These are phyloP conservation scores for Magnusiomyces ingens DNA, from an alignment of 1,139 yeast species.

Conservation along the genomic window DNA sequence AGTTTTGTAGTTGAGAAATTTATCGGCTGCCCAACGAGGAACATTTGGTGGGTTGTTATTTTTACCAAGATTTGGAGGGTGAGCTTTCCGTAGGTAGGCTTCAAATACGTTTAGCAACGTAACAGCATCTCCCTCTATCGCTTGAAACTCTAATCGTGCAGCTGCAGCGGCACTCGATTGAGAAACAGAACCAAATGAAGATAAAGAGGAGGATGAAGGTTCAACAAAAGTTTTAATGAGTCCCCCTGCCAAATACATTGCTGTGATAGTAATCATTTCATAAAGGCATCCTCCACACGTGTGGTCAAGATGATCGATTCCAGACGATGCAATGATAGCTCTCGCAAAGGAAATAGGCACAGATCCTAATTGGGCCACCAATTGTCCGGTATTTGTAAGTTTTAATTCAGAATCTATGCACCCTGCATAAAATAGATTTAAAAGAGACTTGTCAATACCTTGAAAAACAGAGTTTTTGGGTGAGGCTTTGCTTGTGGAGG, in stretches of 20 bases:
- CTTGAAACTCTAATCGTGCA: conserved; percentile 52
- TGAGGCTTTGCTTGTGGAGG: background rate
- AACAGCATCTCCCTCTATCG: conserved; percentile 85
- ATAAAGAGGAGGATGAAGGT: conserved; percentile 45
- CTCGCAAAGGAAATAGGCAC: conserved; percentile 2
- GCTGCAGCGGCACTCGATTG: conserved; percentile 58
- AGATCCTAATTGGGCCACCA: background rate
- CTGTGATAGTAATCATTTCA: conserved; percentile 72
- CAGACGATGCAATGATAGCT: background rate
- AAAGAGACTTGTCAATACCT: background rate
- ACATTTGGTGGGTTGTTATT: background rate
- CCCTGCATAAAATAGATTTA: conserved; percentile 47
- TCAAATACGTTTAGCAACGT: conserved; percentile 74
- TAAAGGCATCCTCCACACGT: conserved; percentile 48
- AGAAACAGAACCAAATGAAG: conserved; percentile 37
- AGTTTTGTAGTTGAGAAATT: conserved; percentile 67
- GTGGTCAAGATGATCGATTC: background rate
- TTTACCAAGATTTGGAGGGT: background rate
- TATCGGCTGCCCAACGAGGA: conserved; percentile 65
- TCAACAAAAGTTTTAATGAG: conserved; percentile 70
- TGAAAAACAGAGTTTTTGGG: background rate
- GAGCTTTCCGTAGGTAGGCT: conserved; percentile 41
- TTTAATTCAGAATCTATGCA: conserved; percentile 79
- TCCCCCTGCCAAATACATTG: conserved; percentile 67
- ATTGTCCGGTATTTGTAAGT: conserved; percentile 44